Evolutionary conservation across 2,329 filamentous ascomycete genomes (phyloP), one percentile per base, ranked within the genome.

Genomic region (Alternaria ventricosa): DNA sequence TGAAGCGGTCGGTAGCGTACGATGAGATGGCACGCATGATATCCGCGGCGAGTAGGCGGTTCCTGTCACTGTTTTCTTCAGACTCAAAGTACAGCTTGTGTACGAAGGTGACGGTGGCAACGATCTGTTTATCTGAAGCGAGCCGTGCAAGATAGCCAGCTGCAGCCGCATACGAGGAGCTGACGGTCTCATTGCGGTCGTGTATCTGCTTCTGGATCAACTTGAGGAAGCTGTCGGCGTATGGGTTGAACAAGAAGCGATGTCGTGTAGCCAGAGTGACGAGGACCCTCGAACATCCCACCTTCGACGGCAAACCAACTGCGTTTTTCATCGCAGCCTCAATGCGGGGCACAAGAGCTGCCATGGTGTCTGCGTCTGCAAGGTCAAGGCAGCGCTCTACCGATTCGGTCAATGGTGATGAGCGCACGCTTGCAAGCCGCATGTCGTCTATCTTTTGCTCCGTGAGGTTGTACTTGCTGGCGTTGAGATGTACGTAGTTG

Each of bases 171-270:
- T 97, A 99, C 3, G 92, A 92, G 65, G 92, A 91, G 75, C 92
- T 94, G 60, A 97, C 94, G 18, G 96, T 96, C 71, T 97, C 94
- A 75, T 99, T 99, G 67, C 92, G 90, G 78, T 99, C 96, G 54
- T 97, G 86, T 1, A 94, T 88, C 61, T 94, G 88, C 78, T 93
- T 95, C 72, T 93, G 89, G 67, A 97, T 86, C 10, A 94, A 78
- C 68, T 90, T 90, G 55, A 97, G 84, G 72, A 97, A 94, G 9
- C 86, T 84, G 66, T 92, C 88, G 12, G 92, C 90, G 72, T 94
- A 89, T 0, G 92, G 89, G 41, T 87, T 87, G 78, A 97, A 92
- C 28, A 94, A 84, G 41, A 90, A 86, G 36, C 87, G 88, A 68
- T 95, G 92, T 12, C 93, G 88, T 55, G 94, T 95, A 55, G 93